Evolutionary conservation across 257 asterid genomes (phyloP), one percentile per base, ranked within the genome.

Genomic region (Solanum corneliomulleri): DNA sequence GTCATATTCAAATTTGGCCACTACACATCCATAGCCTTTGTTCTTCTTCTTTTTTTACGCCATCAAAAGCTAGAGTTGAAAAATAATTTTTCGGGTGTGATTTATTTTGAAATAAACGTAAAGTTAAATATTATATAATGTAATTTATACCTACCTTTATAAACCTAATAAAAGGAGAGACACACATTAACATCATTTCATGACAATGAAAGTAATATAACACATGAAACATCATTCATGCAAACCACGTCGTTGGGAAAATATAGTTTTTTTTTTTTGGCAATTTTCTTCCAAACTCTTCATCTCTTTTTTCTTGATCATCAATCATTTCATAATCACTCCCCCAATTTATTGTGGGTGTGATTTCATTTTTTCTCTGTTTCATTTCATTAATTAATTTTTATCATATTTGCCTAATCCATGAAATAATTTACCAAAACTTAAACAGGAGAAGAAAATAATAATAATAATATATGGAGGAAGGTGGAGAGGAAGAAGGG

Each of bases 401-500:
- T 76, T 76, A n/a, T 58, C 66, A 58, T 58, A 58, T 20, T 42
- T 42, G 14, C 21, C 7, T 77, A 37, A 37, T 47, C 10, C 27
- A 80, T 45, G 27, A 80, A 47, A 80, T 37, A 80, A 80, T 31
- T 27, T 18, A 16, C 39, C 27, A 27, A 0, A 42, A 72, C 41
- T 72, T 35, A 72, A 4, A 64, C 33, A 0, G 3, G 0, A 8
- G 14, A 39, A 5, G 21, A 21, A 21, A 33, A 33, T 4, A 33
- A 33, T 31, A 33, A 33, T 31, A 31, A 39, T 35, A 11, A 74
- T 37, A 39, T 20, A 90, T 89, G 92, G 31, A 78, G 25, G 91
- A 78, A 21, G 91, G 90, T 14, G 91, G 86, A 42, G 88, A 58
- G 68, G 89, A 71, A 12, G 91, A 75, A 11, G 82, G 77, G 9